Percentiles rank a stretch among this genome's conserved stretches.
Conservation (phyloP, 768 basidiomycete species). For the Hypholoma sublateritium region DNA sequence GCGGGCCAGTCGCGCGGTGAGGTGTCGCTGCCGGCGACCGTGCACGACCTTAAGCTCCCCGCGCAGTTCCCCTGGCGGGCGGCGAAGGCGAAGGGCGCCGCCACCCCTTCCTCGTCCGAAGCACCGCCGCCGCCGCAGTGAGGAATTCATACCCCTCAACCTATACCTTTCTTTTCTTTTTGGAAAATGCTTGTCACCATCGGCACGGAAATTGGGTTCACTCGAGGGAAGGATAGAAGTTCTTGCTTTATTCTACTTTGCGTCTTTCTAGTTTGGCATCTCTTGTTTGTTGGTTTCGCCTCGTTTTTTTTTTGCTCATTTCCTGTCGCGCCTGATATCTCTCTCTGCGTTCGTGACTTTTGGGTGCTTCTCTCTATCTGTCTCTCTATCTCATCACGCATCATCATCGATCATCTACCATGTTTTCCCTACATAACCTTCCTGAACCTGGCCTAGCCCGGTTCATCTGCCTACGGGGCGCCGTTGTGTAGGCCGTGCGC, state of each 20-base stretch:
- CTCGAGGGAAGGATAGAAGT: no score
- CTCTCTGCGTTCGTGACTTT: background rate
- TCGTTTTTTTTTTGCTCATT: background rate
- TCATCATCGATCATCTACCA: background rate
- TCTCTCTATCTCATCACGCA: background rate
- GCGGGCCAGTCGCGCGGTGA: background rate
- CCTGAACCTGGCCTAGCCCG: background rate
- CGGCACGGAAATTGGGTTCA: no score
- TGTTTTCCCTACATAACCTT: background rate
- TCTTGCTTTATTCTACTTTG: background rate
- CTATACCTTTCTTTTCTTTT: background rate
- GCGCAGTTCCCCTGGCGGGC: conserved; percentile 8
- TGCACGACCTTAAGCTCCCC: conserved; percentile 1
- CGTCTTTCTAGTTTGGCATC: background rate
- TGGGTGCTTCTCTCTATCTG: background rate
- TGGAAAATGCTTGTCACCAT: background rate
- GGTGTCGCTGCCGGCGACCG: background rate
- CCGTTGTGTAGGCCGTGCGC: background rate
- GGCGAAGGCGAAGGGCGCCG: background rate
- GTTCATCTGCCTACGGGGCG: background rate
- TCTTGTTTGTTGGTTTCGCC: background rate
- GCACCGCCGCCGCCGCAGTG: background rate
- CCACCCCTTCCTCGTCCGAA: background rate
- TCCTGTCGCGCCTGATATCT: background rate
- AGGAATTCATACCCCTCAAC: background rate